These are phyloP conservation scores for Beauveria sp. DNA, from an alignment of 2,329 filamentous ascomycete genomes.

Conservation along the genomic window DNA sequence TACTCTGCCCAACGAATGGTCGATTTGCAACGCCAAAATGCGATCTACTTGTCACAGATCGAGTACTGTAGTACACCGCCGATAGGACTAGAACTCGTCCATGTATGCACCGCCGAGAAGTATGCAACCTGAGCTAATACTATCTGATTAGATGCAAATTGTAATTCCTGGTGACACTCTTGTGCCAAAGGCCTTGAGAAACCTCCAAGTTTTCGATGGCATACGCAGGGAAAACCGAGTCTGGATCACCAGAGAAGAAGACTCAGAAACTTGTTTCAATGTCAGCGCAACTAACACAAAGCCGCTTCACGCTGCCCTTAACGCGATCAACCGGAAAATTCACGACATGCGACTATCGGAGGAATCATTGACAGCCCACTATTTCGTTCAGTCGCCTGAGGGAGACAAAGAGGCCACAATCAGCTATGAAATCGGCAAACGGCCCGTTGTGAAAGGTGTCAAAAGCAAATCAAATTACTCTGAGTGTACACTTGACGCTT, in stretches of 20 bases:
- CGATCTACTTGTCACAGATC: conserved; percentile 15
- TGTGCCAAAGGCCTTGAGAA: conserved; percentile 19
- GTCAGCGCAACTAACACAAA: conserved; percentile 18
- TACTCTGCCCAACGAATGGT: neutral
- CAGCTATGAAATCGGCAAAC: conserved; percentile 17
- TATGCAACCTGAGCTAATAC: neutral
- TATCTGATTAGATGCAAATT: conserved; percentile 15
- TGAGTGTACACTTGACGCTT: neutral
- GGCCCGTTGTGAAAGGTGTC: conserved; percentile 16
- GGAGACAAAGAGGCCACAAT: conserved; percentile 14
- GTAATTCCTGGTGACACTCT: conserved; percentile 23
- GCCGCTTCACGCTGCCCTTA: conserved; percentile 20
- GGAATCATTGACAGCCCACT: conserved; percentile 17
- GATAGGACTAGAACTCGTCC: conserved; percentile 4
- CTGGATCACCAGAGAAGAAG: conserved; percentile 22
- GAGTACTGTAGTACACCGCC: neutral
- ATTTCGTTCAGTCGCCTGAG: conserved; percentile 21
- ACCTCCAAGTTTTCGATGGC: conserved; percentile 18
- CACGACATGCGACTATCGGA: conserved; percentile 25
- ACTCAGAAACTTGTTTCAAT: conserved; percentile 15
- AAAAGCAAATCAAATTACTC: neutral
- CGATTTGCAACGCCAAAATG: conserved; percentile 13
- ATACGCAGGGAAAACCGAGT: conserved; percentile 22
- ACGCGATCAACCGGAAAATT: conserved; percentile 23
- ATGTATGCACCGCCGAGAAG: neutral